Conservation (phyloP, 2,329 filamentous ascomycete genomes). For the Cordyceps javanica region DNA sequence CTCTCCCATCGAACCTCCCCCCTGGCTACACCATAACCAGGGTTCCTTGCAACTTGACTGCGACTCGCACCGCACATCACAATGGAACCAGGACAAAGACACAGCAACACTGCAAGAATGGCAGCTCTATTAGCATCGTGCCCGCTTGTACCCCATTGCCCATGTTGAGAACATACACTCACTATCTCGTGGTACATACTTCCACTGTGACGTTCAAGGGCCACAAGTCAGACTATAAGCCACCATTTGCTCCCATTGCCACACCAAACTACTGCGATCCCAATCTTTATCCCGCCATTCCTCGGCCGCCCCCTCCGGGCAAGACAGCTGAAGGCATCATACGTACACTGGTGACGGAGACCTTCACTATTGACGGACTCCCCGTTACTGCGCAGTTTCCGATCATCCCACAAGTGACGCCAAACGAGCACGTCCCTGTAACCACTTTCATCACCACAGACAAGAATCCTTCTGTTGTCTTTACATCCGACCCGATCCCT, state of each 20-base stretch:
- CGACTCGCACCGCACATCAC: neutral
- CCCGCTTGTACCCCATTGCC: constrained; percentile 28
- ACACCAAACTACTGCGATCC: constrained; percentile 34
- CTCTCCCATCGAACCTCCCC: neutral
- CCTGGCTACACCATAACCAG: constrained; percentile 10
- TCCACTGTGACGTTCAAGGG: constrained; percentile 44
- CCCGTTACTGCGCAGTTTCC: neutral
- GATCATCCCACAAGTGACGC: neutral
- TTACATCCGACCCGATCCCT: constrained; percentile 27
- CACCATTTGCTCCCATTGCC: constrained; percentile 36
- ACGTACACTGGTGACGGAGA: constrained; percentile 1
- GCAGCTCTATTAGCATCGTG: constrained; percentile 14
- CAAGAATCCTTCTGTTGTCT: constrained; percentile 47
- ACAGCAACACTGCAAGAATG: neutral
- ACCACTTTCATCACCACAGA: constrained; percentile 46
- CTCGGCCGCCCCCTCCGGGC: neutral
- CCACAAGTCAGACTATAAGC: constrained; percentile 39
- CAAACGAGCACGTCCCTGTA: constrained; percentile 19
- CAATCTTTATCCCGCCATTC: constrained; percentile 7
- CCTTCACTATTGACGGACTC: constrained; percentile 3
- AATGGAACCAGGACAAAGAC: neutral
- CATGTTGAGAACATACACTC: constrained; percentile 26
- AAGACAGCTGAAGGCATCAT: neutral
- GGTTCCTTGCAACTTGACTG: constrained; percentile 1
- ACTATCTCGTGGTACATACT: constrained; percentile 42